Evolutionary conservation across 2,329 filamentous ascomycete genomes (phyloP), one percentile per base, ranked within the genome.

Genomic region (Blastomyces parvus): DNA sequence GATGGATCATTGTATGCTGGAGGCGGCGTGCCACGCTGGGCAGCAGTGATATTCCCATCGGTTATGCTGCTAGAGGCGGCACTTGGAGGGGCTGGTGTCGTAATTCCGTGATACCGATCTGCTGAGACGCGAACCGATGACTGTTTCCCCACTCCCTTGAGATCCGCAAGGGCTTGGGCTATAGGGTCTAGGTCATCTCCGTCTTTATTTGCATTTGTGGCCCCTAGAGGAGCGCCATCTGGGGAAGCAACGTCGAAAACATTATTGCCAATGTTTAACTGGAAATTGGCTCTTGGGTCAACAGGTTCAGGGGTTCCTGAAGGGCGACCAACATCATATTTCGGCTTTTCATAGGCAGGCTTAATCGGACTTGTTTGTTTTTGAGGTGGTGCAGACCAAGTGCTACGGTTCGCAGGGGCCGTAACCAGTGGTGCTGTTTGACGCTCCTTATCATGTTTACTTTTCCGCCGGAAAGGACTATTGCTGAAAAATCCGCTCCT

Each of bases 181-280:
- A 99, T 96, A 0, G 94, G 94, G 70, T 99, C 94, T 19, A 83
- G 76, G 30, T 91, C 88, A 36, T 89, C 87, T 42, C 82, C 77
- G 13, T 73, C 62, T 73, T 80, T 68, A 72, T 72, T 58, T 71
- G 74, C 40, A 73, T 75, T 64, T 63, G 75, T 63, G 69, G 70
- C 66, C 71, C 71, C 72, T 13, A 78, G 72, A 52, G 80, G 80
- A 53, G 75, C 81, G 55, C 66, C 71, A 64, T 93, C 89, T 0
- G 90, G 88, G 9, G 88, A 88, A 14, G 89, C 88, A 11, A 99
- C 93, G 63, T 96, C 87, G 70, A 99, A 96, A 13, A 99, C 91
- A 70, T 99, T 99, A 70, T 95, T 91, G 8, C 94, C 94, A 62
- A 99, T 85, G 70, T 97, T 97, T 36, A 99, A 82, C 65, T 96